Evolutionary conservation across 371 early-diverging fungal genomes (phyloP).

Genomic region (Nematocida parisii): DNA sequence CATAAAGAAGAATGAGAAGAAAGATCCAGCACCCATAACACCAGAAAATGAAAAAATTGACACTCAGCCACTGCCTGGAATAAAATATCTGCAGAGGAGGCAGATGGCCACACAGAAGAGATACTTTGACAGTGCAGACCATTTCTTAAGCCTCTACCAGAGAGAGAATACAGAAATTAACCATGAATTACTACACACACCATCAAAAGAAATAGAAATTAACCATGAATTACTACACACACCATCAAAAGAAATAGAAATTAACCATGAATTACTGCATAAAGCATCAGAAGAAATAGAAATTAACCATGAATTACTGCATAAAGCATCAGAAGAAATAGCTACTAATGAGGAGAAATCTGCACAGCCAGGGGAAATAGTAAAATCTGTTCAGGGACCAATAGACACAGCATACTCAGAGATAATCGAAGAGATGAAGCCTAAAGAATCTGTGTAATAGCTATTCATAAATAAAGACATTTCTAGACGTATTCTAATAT

Average conservation of each 20-base stretch:
- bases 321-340: neutral
- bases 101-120: constrained; percentile 35
- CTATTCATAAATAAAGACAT: neutral
- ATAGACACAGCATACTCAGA: constrained; percentile 54
- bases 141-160: constrained; percentile 44
- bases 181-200: neutral
- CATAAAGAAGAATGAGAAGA: neutral
- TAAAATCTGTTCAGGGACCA: constrained; percentile 16
- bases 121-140: constrained; percentile 56
- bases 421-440: constrained; percentile 58
- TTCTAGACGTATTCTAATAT: no score
- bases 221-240: neutral
- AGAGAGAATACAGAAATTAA: neutral
- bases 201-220: constrained; percentile 2
- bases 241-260: constrained; percentile 4
- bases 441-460: constrained; percentile 37
- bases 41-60: constrained; percentile 3
- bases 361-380: neutral
- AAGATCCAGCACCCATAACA: neutral
- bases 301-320: neutral
- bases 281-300: neutral
- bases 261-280: neutral
- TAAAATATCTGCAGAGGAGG: constrained; percentile 17
- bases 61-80: neutral
- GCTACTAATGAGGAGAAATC: neutral